Percentiles rank a stretch among this genome's conserved stretches.
phyloP scores from a whole-genome alignment of 2,329 filamentous ascomycete genomes.

The Fusarium pseudonygamai region DNA sequence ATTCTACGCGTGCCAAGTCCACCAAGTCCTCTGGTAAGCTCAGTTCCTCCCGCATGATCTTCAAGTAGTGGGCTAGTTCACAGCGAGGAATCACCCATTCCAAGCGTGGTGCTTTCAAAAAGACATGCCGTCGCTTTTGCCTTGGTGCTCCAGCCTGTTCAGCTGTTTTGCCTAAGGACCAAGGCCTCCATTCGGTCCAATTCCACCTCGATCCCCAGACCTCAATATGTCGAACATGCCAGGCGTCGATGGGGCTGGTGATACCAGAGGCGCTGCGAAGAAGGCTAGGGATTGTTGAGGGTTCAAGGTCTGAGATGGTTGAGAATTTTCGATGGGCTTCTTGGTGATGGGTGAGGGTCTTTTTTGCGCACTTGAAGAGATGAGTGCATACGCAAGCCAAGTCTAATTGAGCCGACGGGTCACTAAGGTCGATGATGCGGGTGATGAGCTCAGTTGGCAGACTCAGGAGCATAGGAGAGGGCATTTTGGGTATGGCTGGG shows the following conservation, averaged over 20 bases:
- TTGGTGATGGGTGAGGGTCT: fast-evolving
- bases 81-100: not conserved
- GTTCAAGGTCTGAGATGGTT: not conserved
- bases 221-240: not conserved
- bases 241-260: not conserved
- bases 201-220: not conserved
- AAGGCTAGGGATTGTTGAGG: not conserved
- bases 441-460: not conserved
- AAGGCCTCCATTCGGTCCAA: not conserved
- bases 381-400: not conserved
- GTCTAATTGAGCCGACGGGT: not conserved
- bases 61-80: not conserved
- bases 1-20: not conserved
- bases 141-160: not conserved
- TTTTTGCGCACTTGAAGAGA: not conserved
- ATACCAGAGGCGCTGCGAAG: not conserved
- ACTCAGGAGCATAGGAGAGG: not conserved
- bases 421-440: not conserved
- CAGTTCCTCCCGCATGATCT: not conserved
- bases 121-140: not conserved
- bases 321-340: not conserved
- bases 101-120: fast-evolving
- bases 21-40: not conserved
- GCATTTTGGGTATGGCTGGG: not conserved
- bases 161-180: not conserved